Conservation (phyloP, 2,329 filamentous ascomycete species). For the Fusarium pilosicola region DNA sequence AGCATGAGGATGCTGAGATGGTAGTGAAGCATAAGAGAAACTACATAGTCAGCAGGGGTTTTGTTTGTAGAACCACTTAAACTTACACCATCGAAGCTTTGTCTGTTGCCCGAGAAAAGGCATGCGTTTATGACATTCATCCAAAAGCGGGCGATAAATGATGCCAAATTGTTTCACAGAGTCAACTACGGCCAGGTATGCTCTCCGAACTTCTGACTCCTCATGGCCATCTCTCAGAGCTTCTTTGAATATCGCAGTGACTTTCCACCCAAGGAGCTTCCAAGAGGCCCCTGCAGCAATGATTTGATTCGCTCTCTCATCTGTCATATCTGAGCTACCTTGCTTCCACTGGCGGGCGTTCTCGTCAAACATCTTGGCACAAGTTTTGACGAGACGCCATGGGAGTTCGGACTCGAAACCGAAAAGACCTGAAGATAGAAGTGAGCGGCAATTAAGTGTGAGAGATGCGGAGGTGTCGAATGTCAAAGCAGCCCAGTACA, state of each 20-base stretch:
- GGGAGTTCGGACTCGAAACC: slow-evolving; percentile 46
- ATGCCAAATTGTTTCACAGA: slow-evolving; percentile 44
- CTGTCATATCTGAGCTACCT: slow-evolving; percentile 42
- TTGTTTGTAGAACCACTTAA: rapidly evolving
- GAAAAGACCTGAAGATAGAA: slow-evolving; percentile 52
- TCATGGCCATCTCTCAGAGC: slow-evolving; percentile 47
- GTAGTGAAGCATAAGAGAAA: slow-evolving; percentile 49
- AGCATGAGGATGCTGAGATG: slow-evolving; percentile 48
- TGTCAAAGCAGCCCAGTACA: slow-evolving; percentile 54
- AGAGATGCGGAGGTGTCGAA: slow-evolving; percentile 55
- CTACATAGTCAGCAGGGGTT: slow-evolving; percentile 6
- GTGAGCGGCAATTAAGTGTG: slow-evolving; percentile 52
- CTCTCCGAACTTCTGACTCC: slow-evolving; percentile 43
- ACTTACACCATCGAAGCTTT: slow-evolving; percentile 47
- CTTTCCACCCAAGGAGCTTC: slow-evolving; percentile 48
- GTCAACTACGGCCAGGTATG: slow-evolving; percentile 40
- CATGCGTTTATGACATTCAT: slow-evolving; percentile 46
- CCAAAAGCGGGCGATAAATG: slow-evolving; percentile 43
- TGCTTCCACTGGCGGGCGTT: slow-evolving; percentile 41
- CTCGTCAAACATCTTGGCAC: slow-evolving; percentile 46
- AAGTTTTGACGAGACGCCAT: slow-evolving; percentile 44
- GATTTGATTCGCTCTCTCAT: slow-evolving; percentile 47
- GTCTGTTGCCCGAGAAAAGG: slow-evolving; percentile 47
- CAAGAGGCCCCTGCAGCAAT: slow-evolving; percentile 44
- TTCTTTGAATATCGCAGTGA: slow-evolving; percentile 48